A percentile compares a stretch with the other conserved stretches of the same genome.
Evolutionary conservation across 2,329 filamentous ascomycete species (phyloP).

Genomic region (Exophiala mesophila): DNA sequence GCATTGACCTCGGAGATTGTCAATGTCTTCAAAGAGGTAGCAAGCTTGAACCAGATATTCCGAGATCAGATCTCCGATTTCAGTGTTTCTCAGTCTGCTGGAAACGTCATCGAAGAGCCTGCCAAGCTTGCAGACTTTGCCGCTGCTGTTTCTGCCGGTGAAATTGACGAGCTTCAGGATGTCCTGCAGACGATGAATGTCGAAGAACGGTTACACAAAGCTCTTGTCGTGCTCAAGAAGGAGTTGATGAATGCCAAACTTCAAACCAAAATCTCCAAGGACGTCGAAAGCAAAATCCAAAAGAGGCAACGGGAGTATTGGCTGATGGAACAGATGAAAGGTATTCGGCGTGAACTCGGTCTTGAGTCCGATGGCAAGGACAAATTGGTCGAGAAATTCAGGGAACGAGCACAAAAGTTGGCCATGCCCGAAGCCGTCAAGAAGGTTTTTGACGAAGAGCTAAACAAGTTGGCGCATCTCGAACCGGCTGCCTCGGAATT

Average conservation of each 20-base stretch:
- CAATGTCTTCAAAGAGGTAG: slow-evolving; percentile 97
- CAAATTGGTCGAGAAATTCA: slow-evolving; percentile 95
- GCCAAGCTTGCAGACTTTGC: slow-evolving; percentile 96
- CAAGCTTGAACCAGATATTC: slow-evolving; percentile 88
- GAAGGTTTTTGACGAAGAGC: slow-evolving; percentile 96
- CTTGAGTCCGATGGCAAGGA: slow-evolving; percentile 98
- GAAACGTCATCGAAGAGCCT: slow-evolving; percentile 91
- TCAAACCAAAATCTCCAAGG: slow-evolving; percentile 95
- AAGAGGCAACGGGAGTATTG: slow-evolving; percentile 97
- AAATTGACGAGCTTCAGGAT: slow-evolving; percentile 86
- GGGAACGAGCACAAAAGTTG: slow-evolving; percentile 85
- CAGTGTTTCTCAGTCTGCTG: slow-evolving; percentile 88
- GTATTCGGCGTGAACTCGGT: slow-evolving; percentile 88
- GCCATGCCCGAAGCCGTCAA: slow-evolving; percentile 96
- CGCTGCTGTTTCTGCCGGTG: slow-evolving; percentile 90
- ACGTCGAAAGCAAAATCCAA: slow-evolving; percentile 94
- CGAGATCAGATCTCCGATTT: slow-evolving; percentile 97
- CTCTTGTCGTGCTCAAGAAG: slow-evolving; percentile 88
- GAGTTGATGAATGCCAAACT: slow-evolving; percentile 97
- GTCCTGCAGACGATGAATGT: slow-evolving; percentile 85
- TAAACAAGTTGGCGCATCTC: slow-evolving; percentile 92
- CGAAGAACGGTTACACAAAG: slow-evolving; percentile 86
- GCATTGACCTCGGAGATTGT: slow-evolving; percentile 97
- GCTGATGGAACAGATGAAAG: slow-evolving; percentile 99
- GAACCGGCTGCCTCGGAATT: slow-evolving; percentile 97